Percentiles rank a stretch among this genome's conserved stretches.
These are phyloP conservation scores for Aspergillus asperescens DNA, from an alignment of 495 filamentous ascomycete genomes.

Conservation along the genomic window DNA sequence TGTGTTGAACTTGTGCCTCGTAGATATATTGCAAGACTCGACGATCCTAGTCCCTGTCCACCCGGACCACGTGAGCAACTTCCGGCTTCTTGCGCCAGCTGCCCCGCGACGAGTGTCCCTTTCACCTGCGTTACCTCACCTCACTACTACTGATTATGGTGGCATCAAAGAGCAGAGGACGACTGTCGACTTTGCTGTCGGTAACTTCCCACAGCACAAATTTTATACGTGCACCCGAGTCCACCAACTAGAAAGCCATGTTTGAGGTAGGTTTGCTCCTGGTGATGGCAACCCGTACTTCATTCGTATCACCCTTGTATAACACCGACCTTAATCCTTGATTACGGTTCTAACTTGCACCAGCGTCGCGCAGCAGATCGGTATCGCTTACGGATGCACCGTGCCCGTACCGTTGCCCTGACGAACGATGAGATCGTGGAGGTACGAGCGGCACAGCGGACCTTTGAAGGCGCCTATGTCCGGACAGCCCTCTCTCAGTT, in stretches of 20 bases:
- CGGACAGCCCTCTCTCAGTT: conserved; percentile 92
- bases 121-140: neutral
- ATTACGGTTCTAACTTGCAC: neutral
- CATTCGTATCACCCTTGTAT: conserved; percentile 3
- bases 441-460: conserved; percentile 88
- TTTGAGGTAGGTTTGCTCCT: conserved; percentile 30
- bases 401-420: conserved; percentile 76
- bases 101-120: neutral
- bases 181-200: neutral
- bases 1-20: too few species aligned
- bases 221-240: neutral
- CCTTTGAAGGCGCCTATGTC: conserved; percentile 95
- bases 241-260: conserved; percentile 17
- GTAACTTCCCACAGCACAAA: neutral
- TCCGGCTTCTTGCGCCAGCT: neutral
- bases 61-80: conserved; percentile 23
- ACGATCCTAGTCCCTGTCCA: too few species aligned
- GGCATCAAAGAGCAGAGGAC: neutral
- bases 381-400: conserved; percentile 66
- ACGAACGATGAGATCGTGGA: conserved; percentile 83
- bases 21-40: too few species aligned
- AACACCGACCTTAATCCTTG: neutral
- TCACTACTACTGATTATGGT: neutral
- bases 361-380: conserved; percentile 46
- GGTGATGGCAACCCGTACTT: neutral